phyloP scores from a whole-genome alignment of 768 basidiomycete species.

The Tephrocybe sp. region DNA sequence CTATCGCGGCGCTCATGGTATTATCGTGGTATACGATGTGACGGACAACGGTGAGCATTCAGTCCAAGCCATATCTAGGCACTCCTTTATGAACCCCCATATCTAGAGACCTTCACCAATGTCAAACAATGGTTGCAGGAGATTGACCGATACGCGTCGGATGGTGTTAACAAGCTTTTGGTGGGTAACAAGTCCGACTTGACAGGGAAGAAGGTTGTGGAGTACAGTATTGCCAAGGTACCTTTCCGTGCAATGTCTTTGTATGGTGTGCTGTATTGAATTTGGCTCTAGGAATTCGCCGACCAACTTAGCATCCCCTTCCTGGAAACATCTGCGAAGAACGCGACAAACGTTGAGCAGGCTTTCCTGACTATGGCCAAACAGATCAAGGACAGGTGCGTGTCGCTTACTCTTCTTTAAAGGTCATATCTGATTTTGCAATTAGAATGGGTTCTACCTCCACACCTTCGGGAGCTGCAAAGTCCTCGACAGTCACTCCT shows the following conservation, averaged over 20 bases:
- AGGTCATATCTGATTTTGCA: not conserved
- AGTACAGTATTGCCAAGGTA: conserved; percentile 86
- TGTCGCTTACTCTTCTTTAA: not conserved
- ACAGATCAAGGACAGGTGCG: conserved; percentile 90
- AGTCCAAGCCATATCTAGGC: not conserved
- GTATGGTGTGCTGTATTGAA: not conserved
- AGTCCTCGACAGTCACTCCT: conserved; percentile 81
- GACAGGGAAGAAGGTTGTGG: conserved; percentile 94
- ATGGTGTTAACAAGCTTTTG: conserved; percentile 97
- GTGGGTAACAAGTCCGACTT: conserved; percentile 99
- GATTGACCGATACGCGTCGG: conserved; percentile 94
- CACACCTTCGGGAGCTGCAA: conserved; percentile 70
- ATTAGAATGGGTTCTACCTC: conserved; percentile 85
- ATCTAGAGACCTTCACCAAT: conserved; percentile 88
- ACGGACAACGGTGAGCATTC: conserved; percentile 78
- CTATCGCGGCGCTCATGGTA: conserved; percentile 98
- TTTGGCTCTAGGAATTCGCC: conserved; percentile 76
- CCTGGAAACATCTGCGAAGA: conserved; percentile 99
- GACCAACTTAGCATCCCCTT: conserved; percentile 93
- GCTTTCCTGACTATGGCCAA: conserved; percentile 99
- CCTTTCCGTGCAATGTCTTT: conserved; percentile 6
- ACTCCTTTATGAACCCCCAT: not conserved
- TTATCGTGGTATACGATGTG: conserved; percentile 98
- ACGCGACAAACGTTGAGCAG: conserved; percentile 97
- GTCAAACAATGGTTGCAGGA: conserved; percentile 96